Base-by-base conservation (phyloP, 306 rosid species). In the Dryas octopetala region DNA sequence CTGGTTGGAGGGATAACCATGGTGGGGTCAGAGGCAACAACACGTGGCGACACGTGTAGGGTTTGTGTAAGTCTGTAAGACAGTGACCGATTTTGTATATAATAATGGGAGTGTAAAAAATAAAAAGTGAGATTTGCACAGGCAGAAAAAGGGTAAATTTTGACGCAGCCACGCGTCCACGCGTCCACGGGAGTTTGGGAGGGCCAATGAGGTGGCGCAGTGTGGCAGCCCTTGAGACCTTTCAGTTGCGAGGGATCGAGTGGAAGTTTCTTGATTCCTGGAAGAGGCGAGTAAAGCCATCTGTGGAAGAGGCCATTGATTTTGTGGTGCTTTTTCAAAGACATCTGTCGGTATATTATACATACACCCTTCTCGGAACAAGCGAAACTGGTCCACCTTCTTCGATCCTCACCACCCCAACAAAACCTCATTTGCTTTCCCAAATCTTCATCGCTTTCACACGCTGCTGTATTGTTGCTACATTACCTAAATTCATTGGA, bases 31-130 rank as follows among this genome's bases (percentile, higher is more conserved):
- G 38, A 32, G 38, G 38, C 17, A 52, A 45, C 38, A 45, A 80
- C 88, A 82, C 78, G 80, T 81, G 93, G 77, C 70, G 75, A 83
- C 89, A 84, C 88, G 91, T 86, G 91, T 82, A 73, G 9, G 71
- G 65, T 4, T 71, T 55, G 62, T 23, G 4, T 44, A 75, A 5
- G 41, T 66, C 32, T 23, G 4, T 44, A 75, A 5, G 41, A 70
- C 32, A 47, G 65, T 6, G 1, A 46, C 2, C 32, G 62, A 16
- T 19, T 46, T 73, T 12, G 26, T 49, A 43, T 7, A 64, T 40
- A 50, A 4, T 4, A 5, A 6, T 51, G 14, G 48, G n/a, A 60
- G 14, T 28, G 81, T 74, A 11, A 13, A 6, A 14, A 3, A 62
- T 7, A 55, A 58, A 7, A 48, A 2, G 13, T 15, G 60, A 10